A percentile compares a stretch with the other conserved stretches of the same genome.
phyloP scores from a whole-genome alignment of 495 filamentous ascomycete species.

The Aeminium ludgeri region DNA sequence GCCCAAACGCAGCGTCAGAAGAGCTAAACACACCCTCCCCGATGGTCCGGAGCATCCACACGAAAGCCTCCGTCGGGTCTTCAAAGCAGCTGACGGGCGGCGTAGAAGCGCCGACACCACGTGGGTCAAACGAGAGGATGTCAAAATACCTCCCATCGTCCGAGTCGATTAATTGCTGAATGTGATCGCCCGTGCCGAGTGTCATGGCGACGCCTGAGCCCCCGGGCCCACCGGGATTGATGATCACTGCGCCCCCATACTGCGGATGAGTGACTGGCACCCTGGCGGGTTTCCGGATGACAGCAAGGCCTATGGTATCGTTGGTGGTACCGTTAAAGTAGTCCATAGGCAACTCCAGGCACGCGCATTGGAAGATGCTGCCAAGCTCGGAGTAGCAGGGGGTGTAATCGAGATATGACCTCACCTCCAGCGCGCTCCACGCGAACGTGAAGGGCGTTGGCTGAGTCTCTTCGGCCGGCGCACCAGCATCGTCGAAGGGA shows the following conservation, averaged over 20 bases:
- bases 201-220: conserved; percentile 25
- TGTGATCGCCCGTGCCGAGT: conserved; percentile 5
- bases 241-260: conserved; percentile 27
- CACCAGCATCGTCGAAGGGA: background rate
- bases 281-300: conserved; percentile 24
- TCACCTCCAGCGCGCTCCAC: conserved; percentile 3
- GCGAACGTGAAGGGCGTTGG: conserved; percentile 1
- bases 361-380: conserved; percentile 24
- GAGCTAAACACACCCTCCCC: conserved; percentile 21
- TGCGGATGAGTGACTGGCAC: conserved; percentile 25
- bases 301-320: conserved; percentile 21
- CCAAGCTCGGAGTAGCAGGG: conserved; percentile 13
- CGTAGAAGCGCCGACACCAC: conserved; percentile 23
- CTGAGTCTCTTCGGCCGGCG: background rate
- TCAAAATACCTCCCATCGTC: conserved; percentile 31
- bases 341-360: conserved; percentile 27
- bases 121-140: conserved; percentile 37
- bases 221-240: conserved; percentile 33
- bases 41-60: conserved; percentile 19
- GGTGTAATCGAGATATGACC: conserved; percentile 9
- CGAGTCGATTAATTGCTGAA: conserved; percentile 18
- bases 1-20: conserved; percentile 24
- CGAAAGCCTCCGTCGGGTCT: conserved; percentile 4
- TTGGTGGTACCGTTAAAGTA: conserved; percentile 27
- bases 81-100: conserved; percentile 32